Conservation (phyloP, 805 yeast species). For the Komagataella kurtzmanii region DNA sequence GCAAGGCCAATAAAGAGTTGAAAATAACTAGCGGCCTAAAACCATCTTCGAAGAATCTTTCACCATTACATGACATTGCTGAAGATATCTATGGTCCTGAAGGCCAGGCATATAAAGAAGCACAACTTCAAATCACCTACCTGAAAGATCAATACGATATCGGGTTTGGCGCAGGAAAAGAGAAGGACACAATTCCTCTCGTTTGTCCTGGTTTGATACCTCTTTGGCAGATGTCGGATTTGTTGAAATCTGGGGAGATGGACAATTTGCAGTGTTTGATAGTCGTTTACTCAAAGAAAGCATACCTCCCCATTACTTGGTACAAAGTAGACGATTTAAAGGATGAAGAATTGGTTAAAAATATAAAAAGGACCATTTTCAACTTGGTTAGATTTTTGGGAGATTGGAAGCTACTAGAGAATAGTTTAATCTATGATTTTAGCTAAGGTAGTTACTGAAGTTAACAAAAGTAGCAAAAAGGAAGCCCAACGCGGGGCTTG, state of each 20-base stretch:
- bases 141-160: conserved; percentile 6
- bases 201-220: conserved; percentile 41
- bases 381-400: background rate
- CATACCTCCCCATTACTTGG: background rate
- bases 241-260: background rate
- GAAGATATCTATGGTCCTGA: conserved; percentile 24
- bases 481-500: conserved; percentile 1
- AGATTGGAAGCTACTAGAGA: background rate
- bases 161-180: conserved; percentile 5
- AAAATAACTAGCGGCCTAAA: conserved; percentile 1
- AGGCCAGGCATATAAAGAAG: conserved; percentile 14
- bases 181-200: conserved; percentile 17
- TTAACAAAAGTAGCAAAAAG: background rate
- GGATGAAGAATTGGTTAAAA: background rate
- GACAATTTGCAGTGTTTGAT: background rate
- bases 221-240: conserved; percentile 25
- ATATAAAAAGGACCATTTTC: background rate
- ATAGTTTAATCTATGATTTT: background rate
- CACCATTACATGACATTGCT: conserved; percentile 10
- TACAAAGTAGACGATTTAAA: background rate
- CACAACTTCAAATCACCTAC: conserved; percentile 3
- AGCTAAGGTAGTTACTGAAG: background rate
- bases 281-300: background rate
- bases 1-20: background rate
- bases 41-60: background rate